Conservation (phyloP, 768 basidiomycete species). For the Serendipita sp. region DNA sequence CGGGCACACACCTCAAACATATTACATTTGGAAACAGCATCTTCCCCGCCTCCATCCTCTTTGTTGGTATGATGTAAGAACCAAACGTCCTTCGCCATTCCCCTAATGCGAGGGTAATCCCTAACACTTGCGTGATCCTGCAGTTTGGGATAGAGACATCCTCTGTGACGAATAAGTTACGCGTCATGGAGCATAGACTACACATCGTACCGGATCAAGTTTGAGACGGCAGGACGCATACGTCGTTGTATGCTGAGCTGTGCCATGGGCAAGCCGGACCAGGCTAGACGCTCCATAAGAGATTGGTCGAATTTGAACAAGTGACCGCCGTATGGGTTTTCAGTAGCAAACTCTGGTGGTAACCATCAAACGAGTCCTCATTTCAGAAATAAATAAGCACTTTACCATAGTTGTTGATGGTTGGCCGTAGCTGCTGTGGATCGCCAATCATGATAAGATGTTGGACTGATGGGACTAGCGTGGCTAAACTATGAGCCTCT, state of each 20-base stretch:
- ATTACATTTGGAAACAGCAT: slow-evolving; percentile 50
- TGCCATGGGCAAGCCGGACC: slow-evolving; percentile 42
- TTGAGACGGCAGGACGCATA: slow-evolving; percentile 65
- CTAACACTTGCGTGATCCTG: slow-evolving; percentile 39
- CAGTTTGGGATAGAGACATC: slow-evolving; percentile 43
- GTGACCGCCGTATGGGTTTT: slow-evolving; percentile 35
- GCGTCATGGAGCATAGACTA: slow-evolving; percentile 7
- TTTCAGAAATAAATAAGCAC: background rate
- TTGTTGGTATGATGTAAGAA: slow-evolving; percentile 46
- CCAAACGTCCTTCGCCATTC: slow-evolving; percentile 46
- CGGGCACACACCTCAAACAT: slow-evolving; percentile 36
- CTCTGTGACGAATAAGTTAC: slow-evolving; percentile 18
- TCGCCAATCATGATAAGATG: slow-evolving; percentile 73
- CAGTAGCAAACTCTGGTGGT: slow-evolving; percentile 44
- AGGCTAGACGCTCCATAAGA: slow-evolving; percentile 52
- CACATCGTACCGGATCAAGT: slow-evolving; percentile 33
- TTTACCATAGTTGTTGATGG: slow-evolving; percentile 43
- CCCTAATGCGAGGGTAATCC: slow-evolving; percentile 38
- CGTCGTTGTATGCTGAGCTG: slow-evolving; percentile 54
- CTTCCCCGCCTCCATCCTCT: slow-evolving; percentile 43
- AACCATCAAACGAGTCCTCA: background rate
- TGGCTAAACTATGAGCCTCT: slow-evolving; percentile 55
- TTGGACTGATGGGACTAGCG: slow-evolving; percentile 43
- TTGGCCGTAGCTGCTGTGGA: slow-evolving; percentile 58
- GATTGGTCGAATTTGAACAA: slow-evolving; percentile 56